Evolutionary conservation across 2,329 filamentous ascomycete genomes (phyloP), one percentile per base, ranked within the genome.

Genomic region (Penicillium digitatum): DNA sequence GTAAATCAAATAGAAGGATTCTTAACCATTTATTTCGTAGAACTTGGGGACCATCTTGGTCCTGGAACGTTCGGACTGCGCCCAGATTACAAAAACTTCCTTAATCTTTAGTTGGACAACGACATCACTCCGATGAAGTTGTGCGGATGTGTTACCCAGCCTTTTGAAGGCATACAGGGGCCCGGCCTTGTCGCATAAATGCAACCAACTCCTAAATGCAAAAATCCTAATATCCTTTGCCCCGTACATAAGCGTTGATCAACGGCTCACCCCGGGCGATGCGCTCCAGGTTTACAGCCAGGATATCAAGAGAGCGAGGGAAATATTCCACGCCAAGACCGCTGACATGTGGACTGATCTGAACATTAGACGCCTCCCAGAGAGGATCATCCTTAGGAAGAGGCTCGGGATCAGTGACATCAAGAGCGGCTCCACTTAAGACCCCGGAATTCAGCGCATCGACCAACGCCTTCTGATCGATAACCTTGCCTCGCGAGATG

Each of bases 321-420:
- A 75, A 70, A 74, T 87, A 88, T 54, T 78, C 78, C 26, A 69
- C 72, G 1, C 81, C 81, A 39, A 75, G 59, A 0, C 80, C 80
- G 70, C 81, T 86, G 3, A 87, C 74, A 77, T 89, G 86, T 56
- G 85, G 85, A 59, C 84, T 87, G 43, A 93, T 81, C 48, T 87
- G 81, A 16, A 87, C 77, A 69, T 91, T 90, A 56, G 82, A 82
- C 14, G 86, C 77, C 26, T 76, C 80, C 88, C 88, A 93, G 48
- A 93, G 73, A 59, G 82, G 80, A 66, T 88, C 83, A 5, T 86
- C 82, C 2, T 78, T 72, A 0, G 88, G 87, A 59, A 93, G 69
- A 0, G 89, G 89, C 70, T 93, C 89, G 0, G 89, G 89, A 57
- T 92, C 88, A 1, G 88, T 88, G 1, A 93, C 89, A 67, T 92